Conservation (phyloP, 805 yeast genomes). For the Limtongia smithiae region DNA sequence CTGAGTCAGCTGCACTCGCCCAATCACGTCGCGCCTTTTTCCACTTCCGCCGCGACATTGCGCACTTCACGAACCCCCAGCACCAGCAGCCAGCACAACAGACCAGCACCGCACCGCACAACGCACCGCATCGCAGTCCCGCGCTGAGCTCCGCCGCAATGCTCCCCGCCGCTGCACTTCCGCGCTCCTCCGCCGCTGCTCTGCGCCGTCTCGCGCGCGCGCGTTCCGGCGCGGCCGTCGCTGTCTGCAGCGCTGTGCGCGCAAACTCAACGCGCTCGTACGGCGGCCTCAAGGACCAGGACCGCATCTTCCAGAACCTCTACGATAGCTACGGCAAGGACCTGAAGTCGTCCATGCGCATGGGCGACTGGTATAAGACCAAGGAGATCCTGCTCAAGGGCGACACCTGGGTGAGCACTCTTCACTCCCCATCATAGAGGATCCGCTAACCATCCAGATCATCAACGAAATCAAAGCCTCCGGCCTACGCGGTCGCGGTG, state of each 20-base stretch:
- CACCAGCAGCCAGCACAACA: too few relatives aligned
- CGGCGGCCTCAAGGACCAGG: slow-evolving; percentile 78
- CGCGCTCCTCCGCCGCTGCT: neutral
- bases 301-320: slow-evolving; percentile 81
- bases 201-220: neutral
- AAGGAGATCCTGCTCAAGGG: slow-evolving; percentile 81
- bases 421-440: neutral
- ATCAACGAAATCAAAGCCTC: slow-evolving; percentile 81
- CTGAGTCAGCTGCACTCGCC: neutral
- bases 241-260: too few relatives aligned
- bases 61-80: slow-evolving; percentile 4
- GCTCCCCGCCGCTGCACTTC: neutral
- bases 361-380: slow-evolving; percentile 92
- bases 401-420: slow-evolving; percentile 66
- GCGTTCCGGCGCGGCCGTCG: too few relatives aligned
- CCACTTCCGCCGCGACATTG: too few relatives aligned
- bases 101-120: too few relatives aligned
- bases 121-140: too few relatives aligned
- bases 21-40: neutral
- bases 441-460: slow-evolving; percentile 41
- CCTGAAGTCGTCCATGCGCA: slow-evolving; percentile 65
- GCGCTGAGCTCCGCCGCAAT: neutral
- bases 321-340: slow-evolving; percentile 74
- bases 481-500: slow-evolving; percentile 88
- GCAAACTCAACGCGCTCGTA: slow-evolving; percentile 40